Conservation (phyloP, 306 rosid species). For the Prunus davidiana region DNA sequence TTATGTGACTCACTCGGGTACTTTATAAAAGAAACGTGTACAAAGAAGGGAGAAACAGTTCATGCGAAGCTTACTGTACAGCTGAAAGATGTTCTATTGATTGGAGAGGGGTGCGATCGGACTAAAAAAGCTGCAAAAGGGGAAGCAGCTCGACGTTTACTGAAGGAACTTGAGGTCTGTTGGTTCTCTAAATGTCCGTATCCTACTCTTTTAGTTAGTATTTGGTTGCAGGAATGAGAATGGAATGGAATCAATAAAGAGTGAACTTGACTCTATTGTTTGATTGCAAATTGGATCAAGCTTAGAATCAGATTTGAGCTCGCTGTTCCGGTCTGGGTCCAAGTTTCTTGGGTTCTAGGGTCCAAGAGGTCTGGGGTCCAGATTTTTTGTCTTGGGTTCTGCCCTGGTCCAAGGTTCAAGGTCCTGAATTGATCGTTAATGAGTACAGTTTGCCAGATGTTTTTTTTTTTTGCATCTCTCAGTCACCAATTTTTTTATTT, state of each 20-base stretch:
- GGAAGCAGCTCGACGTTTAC: constrained; percentile 67
- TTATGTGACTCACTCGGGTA: constrained; percentile 75
- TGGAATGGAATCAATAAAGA: background rate
- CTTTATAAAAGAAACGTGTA: constrained; percentile 52
- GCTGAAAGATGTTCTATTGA: constrained; percentile 53
- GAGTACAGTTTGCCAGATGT: background rate
- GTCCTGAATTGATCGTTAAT: background rate
- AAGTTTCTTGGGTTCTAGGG: background rate
- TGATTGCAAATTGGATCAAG: background rate
- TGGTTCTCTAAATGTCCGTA: constrained; percentile 20
- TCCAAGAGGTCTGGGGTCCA: background rate
- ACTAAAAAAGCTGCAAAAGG: constrained; percentile 69
- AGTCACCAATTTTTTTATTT: background rate
- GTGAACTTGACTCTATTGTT: background rate
- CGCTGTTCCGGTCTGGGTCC: background rate
- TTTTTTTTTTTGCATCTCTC: background rate
- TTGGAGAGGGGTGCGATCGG: constrained; percentile 47
- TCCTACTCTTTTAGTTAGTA: background rate
- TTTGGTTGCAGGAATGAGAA: background rate
- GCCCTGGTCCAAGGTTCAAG: background rate
- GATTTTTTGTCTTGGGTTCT: background rate
- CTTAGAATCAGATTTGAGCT: background rate
- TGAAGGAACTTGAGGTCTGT: constrained; percentile 74
- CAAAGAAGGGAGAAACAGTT: constrained; percentile 43
- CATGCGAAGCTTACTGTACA: constrained; percentile 63